phyloP scores from a whole-genome alignment of 1,139 yeast genomes.

The Diutina ranongensis region DNA sequence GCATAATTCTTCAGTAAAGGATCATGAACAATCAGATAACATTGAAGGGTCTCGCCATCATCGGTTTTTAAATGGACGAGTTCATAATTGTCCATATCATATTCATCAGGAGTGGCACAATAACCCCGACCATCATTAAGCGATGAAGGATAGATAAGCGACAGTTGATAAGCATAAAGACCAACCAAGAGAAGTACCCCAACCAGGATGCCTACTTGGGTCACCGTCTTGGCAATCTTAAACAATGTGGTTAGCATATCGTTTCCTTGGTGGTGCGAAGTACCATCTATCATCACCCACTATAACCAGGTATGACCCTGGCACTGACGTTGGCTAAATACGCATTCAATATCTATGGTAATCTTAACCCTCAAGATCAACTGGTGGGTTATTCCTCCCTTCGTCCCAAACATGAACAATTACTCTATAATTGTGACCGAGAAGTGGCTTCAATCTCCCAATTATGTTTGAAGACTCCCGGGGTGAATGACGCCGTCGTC shows the following conservation, averaged over 20 bases:
- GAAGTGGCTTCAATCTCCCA: slow-evolving; percentile 28
- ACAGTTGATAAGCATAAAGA: slow-evolving; percentile 55
- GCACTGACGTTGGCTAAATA: slow-evolving; percentile 16
- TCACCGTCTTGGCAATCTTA: slow-evolving; percentile 8
- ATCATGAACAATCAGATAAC: slow-evolving; percentile 39
- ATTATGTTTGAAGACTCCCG: slow-evolving; percentile 20
- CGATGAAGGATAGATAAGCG: slow-evolving; percentile 70
- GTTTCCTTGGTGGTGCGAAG: too few relatives aligned
- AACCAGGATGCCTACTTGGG: slow-evolving; percentile 21
- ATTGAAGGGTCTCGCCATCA: slow-evolving; percentile 47
- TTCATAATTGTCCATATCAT: slow-evolving; percentile 55
- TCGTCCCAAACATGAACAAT: slow-evolving; percentile 8
- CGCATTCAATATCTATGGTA: slow-evolving; percentile 27
- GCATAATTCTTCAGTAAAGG: slow-evolving; percentile 25
- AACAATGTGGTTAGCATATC: not conserved
- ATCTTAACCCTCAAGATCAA: slow-evolving; percentile 9
- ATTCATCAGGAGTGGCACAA: slow-evolving; percentile 72
- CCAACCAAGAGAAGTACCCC: slow-evolving; percentile 37
- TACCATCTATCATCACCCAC: too few relatives aligned
- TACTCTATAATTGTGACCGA: slow-evolving; percentile 16
- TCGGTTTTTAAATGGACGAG: slow-evolving; percentile 47
- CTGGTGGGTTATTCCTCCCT: too few relatives aligned
- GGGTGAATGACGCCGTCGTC: slow-evolving; percentile 29
- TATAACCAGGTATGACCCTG: too few relatives aligned
- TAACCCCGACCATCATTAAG: slow-evolving; percentile 65